Evolutionary conservation across 495 filamentous ascomycete species (phyloP), one percentile per base, ranked within the genome.

Genomic region (Durotheca rogersii): DNA sequence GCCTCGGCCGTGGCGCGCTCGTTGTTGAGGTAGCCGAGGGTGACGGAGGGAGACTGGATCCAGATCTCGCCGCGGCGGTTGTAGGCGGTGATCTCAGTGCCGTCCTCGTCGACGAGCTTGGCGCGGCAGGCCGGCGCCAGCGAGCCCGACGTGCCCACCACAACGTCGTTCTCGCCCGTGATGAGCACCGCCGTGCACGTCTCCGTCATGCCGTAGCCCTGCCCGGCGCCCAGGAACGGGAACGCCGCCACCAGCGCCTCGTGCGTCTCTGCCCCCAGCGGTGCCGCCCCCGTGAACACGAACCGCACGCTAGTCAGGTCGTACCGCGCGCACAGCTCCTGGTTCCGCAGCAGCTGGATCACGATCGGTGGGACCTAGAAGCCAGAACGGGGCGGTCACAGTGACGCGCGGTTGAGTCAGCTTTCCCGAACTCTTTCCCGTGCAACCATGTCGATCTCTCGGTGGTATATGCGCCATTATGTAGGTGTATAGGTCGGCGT

Each of bases 161-260:
- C 76, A 46, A 93, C 76, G 57, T 95, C 90, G 30, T 77, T 41
- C 36, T 81, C 74, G 37, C 78, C 75, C 0, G 85, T 86, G 2
- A 81, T 74, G 62, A 74, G 75, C 1, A 92, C 81, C 1, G 93
- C 86, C 0, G 90, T 92, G 31, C 71, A 74, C 6, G 86, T 89
- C 61, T 96, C 90, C 4, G 90, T 95, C 60, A 95, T 73, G 9
- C 90, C 90, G 65, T 95, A 96, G 34, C 83, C 90, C 67, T 96
- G 90, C 31, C 85, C 77, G 43, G 95, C 72, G 2, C 63, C 60
- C 72, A 88, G 83, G 2, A 66, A 71, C 0, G 90, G 88, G 50
- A 85, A 89, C 2, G 81, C 54, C 32, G 76, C 75, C 27, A 79
- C 73, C 34, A 93, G 69, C 5, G 86, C 82, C 19, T 81, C 72